Evolutionary conservation across 1,139 yeast genomes (phyloP).

Genomic region (Scheffersomyces illinoinensis): DNA sequence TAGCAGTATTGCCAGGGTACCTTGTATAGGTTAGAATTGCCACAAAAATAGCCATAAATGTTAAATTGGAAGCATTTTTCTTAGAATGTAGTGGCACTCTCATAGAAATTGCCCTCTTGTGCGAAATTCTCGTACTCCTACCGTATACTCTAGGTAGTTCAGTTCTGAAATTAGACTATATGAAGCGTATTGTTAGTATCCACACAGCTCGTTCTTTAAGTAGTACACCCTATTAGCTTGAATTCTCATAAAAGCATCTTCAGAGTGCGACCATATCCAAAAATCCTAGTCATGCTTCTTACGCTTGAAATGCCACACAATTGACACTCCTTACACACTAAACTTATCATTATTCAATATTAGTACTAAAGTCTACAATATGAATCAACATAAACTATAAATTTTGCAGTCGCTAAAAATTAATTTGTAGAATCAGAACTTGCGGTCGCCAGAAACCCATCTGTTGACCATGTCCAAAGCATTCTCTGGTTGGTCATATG

Average conservation of each 20-base stretch:
- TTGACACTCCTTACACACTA: too few species aligned
- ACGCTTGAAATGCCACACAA: too few species aligned
- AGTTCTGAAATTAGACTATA: too few species aligned
- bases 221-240: too few species aligned
- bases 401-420: neutral
- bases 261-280: too few species aligned
- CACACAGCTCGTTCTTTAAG: too few species aligned
- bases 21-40: neutral
- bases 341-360: neutral
- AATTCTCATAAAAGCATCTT: too few species aligned
- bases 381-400: neutral
- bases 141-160: too few species aligned
- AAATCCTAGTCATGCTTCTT: too few species aligned
- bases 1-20: neutral
- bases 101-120: too few species aligned
- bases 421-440: conserved; percentile 2
- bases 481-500: conserved; percentile 48
- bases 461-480: conserved; percentile 49
- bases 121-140: too few species aligned
- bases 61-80: neutral
- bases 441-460: conserved; percentile 42
- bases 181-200: too few species aligned
- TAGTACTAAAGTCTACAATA: neutral
- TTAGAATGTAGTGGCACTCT: neutral
- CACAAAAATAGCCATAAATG: neutral